Evolutionary conservation across 352 stramenopile species (phyloP), one percentile per base, ranked within the genome.

Genomic region (Phytopythium helicoides): DNA sequence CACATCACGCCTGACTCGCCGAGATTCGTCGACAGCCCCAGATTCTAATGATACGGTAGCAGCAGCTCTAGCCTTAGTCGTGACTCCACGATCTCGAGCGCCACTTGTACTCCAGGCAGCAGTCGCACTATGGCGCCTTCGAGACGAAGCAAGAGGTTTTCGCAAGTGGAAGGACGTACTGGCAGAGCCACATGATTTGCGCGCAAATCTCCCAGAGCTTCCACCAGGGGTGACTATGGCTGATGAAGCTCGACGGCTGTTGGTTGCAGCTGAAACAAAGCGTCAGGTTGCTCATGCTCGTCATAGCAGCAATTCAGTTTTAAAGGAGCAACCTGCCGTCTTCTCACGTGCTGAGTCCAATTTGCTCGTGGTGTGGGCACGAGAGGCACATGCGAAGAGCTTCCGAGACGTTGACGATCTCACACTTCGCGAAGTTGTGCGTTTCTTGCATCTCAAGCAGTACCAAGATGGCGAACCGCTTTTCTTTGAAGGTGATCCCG

Each of bases 401-500:
- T 87, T 76, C 38, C 67, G 54, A 47, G 59, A 53, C 12, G 60
- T 84, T 12, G 58, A 76, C 11, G 67, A 73, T 22, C 53, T 56
- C 2, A 65, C 64, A 6, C 47, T 84, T 26, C 54, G 62, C 26
- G 73, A 87, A 48, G 56, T 64, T 21, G 66, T 84, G 37, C 62
- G 62, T 6, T 75, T 67, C 46, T 52, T 84, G 31, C 64, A 53
- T 22, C 71, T 82, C 18, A 64, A 52, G 9, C 58, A 73, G 40
- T 82, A 76, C 25, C 46, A 70, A 44, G 72, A 81, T 39, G 68
- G 70, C 16, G 68, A 81, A 7, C 52, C 62, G 12, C 62, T 87
- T 16, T 87, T 87, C 51, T 72, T 72, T 37, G 67, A 87, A 60
- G 76, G 76, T 21, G 72, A 87, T 15, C 66, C 68, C 28, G 76